Percentiles rank a stretch among this genome's conserved stretches.
Conservation (phyloP, 306 rosid genomes). For the Cucumis melo region DNA sequence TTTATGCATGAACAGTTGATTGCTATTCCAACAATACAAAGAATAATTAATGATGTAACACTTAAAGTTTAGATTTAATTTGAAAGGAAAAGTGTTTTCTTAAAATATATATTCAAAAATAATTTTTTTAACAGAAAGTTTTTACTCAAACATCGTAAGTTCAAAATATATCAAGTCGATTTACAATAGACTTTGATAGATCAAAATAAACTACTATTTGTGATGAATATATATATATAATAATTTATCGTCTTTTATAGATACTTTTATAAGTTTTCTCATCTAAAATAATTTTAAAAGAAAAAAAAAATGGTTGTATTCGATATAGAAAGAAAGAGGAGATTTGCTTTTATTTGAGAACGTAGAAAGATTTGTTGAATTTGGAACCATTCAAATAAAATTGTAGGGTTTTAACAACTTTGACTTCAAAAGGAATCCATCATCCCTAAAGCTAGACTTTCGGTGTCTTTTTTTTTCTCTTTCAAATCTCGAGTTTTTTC, state of each 20-base stretch:
- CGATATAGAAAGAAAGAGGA: not conserved
- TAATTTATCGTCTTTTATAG: too few relatives aligned
- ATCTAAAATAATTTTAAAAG: too few relatives aligned
- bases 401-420: conserved; percentile 1
- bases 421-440: not conserved
- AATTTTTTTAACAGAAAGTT: too few relatives aligned
- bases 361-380: not conserved
- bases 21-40: not conserved
- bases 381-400: not conserved
- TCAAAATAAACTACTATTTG: too few relatives aligned
- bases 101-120: too few relatives aligned
- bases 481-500: too few relatives aligned
- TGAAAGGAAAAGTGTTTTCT: not conserved
- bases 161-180: too few relatives aligned
- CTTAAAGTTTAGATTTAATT: not conserved
- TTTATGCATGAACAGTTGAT: not conserved
- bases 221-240: too few relatives aligned
- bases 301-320: not conserved
- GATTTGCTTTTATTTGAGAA: not conserved
- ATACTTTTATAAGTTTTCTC: too few relatives aligned
- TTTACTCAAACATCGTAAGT: too few relatives aligned
- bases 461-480: not conserved
- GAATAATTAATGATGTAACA: conserved; percentile 2
- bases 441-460: not conserved
- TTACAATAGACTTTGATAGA: too few relatives aligned